A percentile compares a stretch with the other conserved stretches of the same genome.
phyloP scores from a whole-genome alignment of 768 basidiomycete genomes.

The Hemileccinum impolitum region DNA sequence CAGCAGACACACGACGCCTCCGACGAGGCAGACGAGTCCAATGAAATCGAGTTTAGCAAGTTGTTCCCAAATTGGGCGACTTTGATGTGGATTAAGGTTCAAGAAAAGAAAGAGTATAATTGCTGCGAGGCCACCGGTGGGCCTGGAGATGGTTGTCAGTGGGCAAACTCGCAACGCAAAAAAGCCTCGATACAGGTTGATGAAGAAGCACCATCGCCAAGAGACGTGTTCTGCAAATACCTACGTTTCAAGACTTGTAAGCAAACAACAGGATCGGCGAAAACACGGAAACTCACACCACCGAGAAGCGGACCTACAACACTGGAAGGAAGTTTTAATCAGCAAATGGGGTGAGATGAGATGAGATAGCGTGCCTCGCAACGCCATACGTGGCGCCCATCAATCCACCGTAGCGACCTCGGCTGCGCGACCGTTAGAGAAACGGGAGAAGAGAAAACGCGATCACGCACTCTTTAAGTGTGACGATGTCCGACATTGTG shows the following conservation, averaged over 20 bases:
- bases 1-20: conserved; percentile 61
- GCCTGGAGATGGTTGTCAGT: conserved; percentile 39
- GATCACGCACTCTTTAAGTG: conserved; percentile 60
- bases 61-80: conserved; percentile 55
- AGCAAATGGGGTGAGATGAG: not conserved
- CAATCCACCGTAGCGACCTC: conserved; percentile 73
- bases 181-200: conserved; percentile 55
- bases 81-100: conserved; percentile 70
- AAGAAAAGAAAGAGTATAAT: conserved; percentile 67
- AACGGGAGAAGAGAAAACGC: not conserved
- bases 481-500: conserved; percentile 78
- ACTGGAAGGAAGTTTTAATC: conserved; percentile 24
- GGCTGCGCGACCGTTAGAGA: conserved; percentile 35
- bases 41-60: conserved; percentile 67
- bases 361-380: conserved; percentile 34
- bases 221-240: conserved; percentile 69
- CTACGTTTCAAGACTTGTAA: conserved; percentile 28
- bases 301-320: conserved; percentile 77
- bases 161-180: not conserved
- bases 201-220: conserved; percentile 86
- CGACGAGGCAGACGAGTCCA: conserved; percentile 60
- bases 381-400: conserved; percentile 79
- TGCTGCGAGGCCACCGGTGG: conserved; percentile 67
- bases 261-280: not conserved
- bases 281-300: conserved; percentile 47